Evolutionary conservation across 202 grass and related monocot genomes (phyloP).

Genomic region (Digitaria exilis): DNA sequence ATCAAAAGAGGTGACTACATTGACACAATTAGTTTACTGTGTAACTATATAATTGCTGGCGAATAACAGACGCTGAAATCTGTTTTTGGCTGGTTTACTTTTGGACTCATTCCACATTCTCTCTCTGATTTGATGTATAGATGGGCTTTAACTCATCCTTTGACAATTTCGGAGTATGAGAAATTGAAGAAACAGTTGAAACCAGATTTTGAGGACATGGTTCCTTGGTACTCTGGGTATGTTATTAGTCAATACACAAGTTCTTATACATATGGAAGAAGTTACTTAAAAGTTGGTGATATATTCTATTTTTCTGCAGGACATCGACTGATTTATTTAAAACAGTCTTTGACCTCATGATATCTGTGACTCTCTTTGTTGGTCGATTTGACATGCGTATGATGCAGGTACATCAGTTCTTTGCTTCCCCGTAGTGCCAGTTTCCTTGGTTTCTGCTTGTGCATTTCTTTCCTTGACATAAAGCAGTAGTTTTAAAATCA

Average conservation of each 20-base stretch:
- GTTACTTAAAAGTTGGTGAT: constrained; percentile 25
- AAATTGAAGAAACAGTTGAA: constrained; percentile 90
- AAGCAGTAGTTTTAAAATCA: background rate
- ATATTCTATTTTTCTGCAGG: constrained; percentile 67
- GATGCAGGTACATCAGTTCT: constrained; percentile 81
- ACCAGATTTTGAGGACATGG: constrained; percentile 99
- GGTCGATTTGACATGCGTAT: constrained; percentile 99
- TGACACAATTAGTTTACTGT: background rate
- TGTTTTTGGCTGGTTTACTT: constrained; percentile 30
- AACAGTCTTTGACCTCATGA: constrained; percentile 97
- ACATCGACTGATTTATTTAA: constrained; percentile 99
- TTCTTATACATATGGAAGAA: constrained; percentile 20
- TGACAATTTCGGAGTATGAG: constrained; percentile 82
- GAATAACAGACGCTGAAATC: constrained; percentile 13
- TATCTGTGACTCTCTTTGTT: constrained; percentile 96
- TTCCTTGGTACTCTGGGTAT: constrained; percentile 99
- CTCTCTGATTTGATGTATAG: constrained; percentile 44
- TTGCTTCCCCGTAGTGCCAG: background rate
- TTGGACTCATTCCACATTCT: constrained; percentile 14
- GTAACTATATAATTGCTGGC: constrained; percentile 26
- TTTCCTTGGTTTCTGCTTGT: constrained; percentile 27
- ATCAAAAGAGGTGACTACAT: constrained; percentile 16
- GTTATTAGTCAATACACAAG: constrained; percentile 33
- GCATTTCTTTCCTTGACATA: background rate
- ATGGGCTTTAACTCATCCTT: constrained; percentile 91